A percentile compares a stretch with the other conserved stretches of the same genome.
Conservation (phyloP, 306 rosid species). For the Quercus alba region DNA sequence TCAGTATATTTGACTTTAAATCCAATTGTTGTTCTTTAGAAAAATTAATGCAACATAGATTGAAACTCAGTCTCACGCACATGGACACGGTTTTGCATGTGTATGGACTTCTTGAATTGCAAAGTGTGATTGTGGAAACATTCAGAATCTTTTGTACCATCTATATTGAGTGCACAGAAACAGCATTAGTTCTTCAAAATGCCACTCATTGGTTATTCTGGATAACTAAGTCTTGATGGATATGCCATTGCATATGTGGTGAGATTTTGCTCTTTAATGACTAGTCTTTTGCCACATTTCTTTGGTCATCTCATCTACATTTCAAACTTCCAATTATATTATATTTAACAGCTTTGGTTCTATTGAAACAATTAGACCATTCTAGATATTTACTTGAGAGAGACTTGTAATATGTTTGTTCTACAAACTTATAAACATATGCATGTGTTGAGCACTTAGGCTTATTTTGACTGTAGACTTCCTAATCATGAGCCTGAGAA, state of each 20-base stretch:
- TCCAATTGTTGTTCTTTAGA: too few species aligned
- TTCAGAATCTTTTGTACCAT: slow-evolving; percentile 46
- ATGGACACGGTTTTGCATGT: not conserved
- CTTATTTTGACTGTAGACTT: not conserved
- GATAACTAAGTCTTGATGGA: slow-evolving; percentile 93
- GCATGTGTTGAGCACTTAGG: too few species aligned
- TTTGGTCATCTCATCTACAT: not conserved
- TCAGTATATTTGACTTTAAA: too few species aligned
- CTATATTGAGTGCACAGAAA: slow-evolving; percentile 90
- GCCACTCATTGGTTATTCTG: slow-evolving; percentile 85
- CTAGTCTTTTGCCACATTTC: not conserved
- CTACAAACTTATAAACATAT: too few species aligned
- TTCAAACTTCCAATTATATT: not conserved
- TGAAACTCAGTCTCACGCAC: not conserved
- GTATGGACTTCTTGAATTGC: slow-evolving; percentile 14
- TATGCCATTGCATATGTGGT: slow-evolving; percentile 97
- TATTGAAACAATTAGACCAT: too few species aligned
- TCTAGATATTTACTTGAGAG: too few species aligned
- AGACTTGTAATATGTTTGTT: too few species aligned
- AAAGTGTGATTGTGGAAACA: too few species aligned
- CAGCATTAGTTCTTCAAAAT: slow-evolving; percentile 81
- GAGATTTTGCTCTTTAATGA: slow-evolving; percentile 27
- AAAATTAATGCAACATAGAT: too few species aligned
- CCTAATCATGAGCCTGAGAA: not conserved
- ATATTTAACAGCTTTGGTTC: too few species aligned